Conservation (phyloP, 2,329 filamentous ascomycete species). For the Gnomoniopsis smithogilvyi region DNA sequence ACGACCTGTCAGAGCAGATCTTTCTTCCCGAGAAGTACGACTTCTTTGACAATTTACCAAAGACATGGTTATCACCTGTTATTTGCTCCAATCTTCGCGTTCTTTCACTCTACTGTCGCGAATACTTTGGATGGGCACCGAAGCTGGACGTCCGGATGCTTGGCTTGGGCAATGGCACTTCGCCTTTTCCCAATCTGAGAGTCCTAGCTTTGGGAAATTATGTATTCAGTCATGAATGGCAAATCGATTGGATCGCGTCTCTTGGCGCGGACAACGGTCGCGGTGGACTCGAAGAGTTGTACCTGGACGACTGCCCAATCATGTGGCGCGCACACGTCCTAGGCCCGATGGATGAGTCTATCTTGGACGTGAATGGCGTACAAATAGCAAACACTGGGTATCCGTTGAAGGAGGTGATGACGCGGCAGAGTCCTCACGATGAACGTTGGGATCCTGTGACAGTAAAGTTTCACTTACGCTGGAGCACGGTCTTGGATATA, state of each 20-base stretch:
- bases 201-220: conserved; percentile 37
- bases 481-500: background rate
- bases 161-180: background rate
- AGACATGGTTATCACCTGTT: conserved; percentile 20
- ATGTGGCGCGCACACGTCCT: conserved; percentile 14
- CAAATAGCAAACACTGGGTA: background rate
- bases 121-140: conserved; percentile 39
- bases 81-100: conserved; percentile 26
- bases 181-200: conserved; percentile 35
- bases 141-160: conserved; percentile 31
- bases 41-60: conserved; percentile 20
- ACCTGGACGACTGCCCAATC: conserved; percentile 41
- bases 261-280: conserved; percentile 25
- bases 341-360: background rate
- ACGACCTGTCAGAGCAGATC: background rate
- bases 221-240: conserved; percentile 40
- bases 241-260: conserved; percentile 42
- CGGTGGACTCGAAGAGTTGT: conserved; percentile 35
- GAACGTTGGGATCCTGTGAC: background rate
- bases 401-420: conserved; percentile 1
- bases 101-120: conserved; percentile 35
- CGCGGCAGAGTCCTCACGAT: background rate
- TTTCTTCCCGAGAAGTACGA: conserved; percentile 16
- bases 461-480: background rate
- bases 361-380: background rate